Evolutionary conservation across 768 basidiomycete species (phyloP).

Genomic region (Russula foetens): DNA sequence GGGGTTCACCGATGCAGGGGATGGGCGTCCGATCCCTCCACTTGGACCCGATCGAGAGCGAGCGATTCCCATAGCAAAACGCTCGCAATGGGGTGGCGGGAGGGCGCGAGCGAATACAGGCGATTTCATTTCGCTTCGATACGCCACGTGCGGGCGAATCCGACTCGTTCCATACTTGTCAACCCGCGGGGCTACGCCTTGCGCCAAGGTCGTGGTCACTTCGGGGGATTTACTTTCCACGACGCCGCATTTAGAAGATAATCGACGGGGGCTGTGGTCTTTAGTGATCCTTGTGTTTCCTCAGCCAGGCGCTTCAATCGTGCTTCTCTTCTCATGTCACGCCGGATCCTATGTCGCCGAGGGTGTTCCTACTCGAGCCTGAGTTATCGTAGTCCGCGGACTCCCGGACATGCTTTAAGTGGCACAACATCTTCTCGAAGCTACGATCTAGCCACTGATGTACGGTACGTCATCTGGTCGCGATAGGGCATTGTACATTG

Average conservation of each 20-base stretch:
- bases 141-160: conserved; percentile 10
- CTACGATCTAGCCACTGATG: conserved; percentile 1
- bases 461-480: neutral
- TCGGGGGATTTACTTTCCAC: conserved; percentile 17
- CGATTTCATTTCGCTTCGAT: conserved; percentile 13
- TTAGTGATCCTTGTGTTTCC: conserved; percentile 11
- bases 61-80: conserved; percentile 11
- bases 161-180: neutral
- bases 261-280: conserved; percentile 8
- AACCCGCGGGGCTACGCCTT: conserved; percentile 9
- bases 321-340: conserved; percentile 14
- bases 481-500: neutral
- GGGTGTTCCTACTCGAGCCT: neutral
- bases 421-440: conserved; percentile 4
- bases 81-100: no score
- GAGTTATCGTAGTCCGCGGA: conserved; percentile 8
- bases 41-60: neutral
- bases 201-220: conserved; percentile 8
- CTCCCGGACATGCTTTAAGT: conserved; percentile 7
- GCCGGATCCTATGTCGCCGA: conserved; percentile 1
- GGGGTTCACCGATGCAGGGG: conserved; percentile 1
- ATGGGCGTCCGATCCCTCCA: conserved; percentile 11
- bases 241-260: conserved; percentile 5
- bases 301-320: neutral
- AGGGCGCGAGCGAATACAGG: neutral